A percentile compares a stretch with the other conserved stretches of the same genome.
Conservation (phyloP, 2,329 filamentous ascomycete species). For the Atkinsonella hypoxylon region DNA sequence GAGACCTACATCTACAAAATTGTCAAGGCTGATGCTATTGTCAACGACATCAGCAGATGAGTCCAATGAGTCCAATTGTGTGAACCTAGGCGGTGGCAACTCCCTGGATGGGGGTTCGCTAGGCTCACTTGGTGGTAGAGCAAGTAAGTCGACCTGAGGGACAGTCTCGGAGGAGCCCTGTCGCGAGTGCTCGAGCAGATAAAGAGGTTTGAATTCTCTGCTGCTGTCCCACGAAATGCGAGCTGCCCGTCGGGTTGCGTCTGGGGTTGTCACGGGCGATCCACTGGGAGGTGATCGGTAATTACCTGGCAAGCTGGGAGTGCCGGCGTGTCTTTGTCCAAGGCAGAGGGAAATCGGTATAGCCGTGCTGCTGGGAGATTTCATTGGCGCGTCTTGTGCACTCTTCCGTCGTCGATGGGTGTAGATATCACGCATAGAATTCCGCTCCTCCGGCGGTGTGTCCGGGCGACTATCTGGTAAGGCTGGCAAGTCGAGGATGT, state of each 20-base stretch:
- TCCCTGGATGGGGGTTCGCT: constrained; percentile 17
- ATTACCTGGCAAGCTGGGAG: constrained; percentile 29
- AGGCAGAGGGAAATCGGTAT: constrained; percentile 46
- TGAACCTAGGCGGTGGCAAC: constrained; percentile 22
- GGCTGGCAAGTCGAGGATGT: constrained; percentile 40
- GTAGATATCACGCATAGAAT: constrained; percentile 25
- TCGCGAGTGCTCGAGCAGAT: constrained; percentile 58
- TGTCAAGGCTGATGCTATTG: constrained; percentile 10
- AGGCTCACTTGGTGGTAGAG: constrained; percentile 32
- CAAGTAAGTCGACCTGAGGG: constrained; percentile 30
- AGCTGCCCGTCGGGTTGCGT: constrained; percentile 26
- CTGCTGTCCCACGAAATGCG: constrained; percentile 51
- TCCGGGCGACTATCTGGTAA: constrained; percentile 50
- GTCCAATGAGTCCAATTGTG: constrained; percentile 12
- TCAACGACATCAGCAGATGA: constrained; percentile 19
- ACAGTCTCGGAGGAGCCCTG: constrained; percentile 23
- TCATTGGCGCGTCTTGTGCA: constrained; percentile 32
- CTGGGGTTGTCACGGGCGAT: constrained; percentile 21
- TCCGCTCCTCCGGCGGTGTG: constrained; percentile 38
- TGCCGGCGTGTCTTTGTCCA: constrained; percentile 27
- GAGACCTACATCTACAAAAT: constrained; percentile 17
- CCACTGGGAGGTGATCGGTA: constrained; percentile 27
- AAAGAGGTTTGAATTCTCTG: constrained; percentile 68
- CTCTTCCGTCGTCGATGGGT: constrained; percentile 38
- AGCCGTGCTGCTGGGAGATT: constrained; percentile 44